Percentiles rank a stretch among this genome's conserved stretches.
Evolutionary conservation across 75 land plant genomes (phyloP).

Genomic region (Isoetes taiwanensis): DNA sequence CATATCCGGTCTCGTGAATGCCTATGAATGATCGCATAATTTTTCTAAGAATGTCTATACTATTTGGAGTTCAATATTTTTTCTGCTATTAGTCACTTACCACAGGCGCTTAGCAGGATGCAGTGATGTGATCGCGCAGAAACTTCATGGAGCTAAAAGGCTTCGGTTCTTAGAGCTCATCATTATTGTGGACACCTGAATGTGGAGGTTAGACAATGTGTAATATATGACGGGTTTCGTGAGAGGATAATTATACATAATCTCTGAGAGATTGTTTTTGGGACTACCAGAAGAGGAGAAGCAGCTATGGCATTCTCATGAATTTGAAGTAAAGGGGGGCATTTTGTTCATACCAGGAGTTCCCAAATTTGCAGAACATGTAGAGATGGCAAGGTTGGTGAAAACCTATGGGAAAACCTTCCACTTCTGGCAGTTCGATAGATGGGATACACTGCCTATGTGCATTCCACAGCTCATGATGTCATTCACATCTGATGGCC

Average conservation of each 20-base stretch:
- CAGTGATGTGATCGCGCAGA: no score
- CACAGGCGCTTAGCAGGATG: no score
- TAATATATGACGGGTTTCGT: slow-evolving; percentile 78
- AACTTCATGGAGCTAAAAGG: no score
- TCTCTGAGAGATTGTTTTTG: slow-evolving; percentile 53
- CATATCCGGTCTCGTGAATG: no score
- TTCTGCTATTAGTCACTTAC: no score
- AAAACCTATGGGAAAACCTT: slow-evolving; percentile 47
- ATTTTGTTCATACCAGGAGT: slow-evolving; percentile 65
- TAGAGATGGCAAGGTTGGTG: slow-evolving; percentile 42
- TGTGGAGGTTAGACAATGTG: slow-evolving; percentile 83
- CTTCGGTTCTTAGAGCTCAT: no score
- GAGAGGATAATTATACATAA: no score
- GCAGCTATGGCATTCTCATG: slow-evolving; percentile 89
- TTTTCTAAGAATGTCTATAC: no score
- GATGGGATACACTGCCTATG: slow-evolving; percentile 66
- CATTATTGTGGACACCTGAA: slow-evolving; percentile 72
- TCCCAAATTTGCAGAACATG: slow-evolving; percentile 42
- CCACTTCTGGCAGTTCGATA: slow-evolving; percentile 94
- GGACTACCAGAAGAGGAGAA: slow-evolving; percentile 76
- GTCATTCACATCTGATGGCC: slow-evolving; percentile 69
- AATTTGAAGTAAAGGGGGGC: slow-evolving; percentile 90
- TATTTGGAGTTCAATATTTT: no score
- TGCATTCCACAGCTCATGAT: slow-evolving; percentile 78
- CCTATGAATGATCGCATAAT: no score